A percentile compares a stretch with the other conserved stretches of the same genome.
phyloP scores from a whole-genome alignment of 352 stramenopile species.

The Salisapilia sapeloensis region DNA sequence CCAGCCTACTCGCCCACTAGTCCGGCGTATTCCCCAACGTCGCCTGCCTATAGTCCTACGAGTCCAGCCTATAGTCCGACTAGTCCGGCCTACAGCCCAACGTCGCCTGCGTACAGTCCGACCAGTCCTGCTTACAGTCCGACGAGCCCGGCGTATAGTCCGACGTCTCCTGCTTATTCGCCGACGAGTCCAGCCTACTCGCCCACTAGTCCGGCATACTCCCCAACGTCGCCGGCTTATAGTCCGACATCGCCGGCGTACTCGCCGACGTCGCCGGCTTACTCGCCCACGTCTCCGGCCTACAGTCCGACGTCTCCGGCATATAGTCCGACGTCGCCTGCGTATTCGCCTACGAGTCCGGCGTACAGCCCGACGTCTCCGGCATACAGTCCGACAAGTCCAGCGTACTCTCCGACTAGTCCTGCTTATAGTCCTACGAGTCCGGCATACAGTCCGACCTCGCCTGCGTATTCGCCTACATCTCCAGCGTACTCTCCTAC shows the following conservation, averaged over 20 bases:
- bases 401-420: slow-evolving; percentile 46
- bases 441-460: slow-evolving; percentile 59
- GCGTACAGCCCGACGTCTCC: slow-evolving; percentile 47
- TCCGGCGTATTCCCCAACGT: slow-evolving; percentile 12
- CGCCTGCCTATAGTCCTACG: slow-evolving; percentile 11
- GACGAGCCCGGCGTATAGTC: slow-evolving; percentile 60
- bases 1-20: slow-evolving; percentile 33
- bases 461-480: slow-evolving; percentile 48
- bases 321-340: slow-evolving; percentile 16
- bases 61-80: slow-evolving; percentile 64
- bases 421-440: slow-evolving; percentile 56
- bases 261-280: slow-evolving; percentile 37
- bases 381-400: slow-evolving; percentile 42
- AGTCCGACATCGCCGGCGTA: slow-evolving; percentile 46
- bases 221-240: slow-evolving; percentile 44
- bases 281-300: slow-evolving; percentile 40
- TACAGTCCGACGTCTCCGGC: slow-evolving; percentile 27
- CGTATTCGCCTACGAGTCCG: slow-evolving; percentile 46
- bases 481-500: slow-evolving; percentile 62
- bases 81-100: slow-evolving; percentile 62
- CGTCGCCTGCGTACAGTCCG: slow-evolving; percentile 70
- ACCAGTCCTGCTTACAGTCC: slow-evolving; percentile 60
- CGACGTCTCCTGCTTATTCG: slow-evolving; percentile 51
- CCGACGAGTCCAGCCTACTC: slow-evolving; percentile 66
- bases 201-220: slow-evolving; percentile 70